Evolutionary conservation across 371 early-diverging fungal species (phyloP), one percentile per base, ranked within the genome.

Genomic region (Mucor velutinosus): DNA sequence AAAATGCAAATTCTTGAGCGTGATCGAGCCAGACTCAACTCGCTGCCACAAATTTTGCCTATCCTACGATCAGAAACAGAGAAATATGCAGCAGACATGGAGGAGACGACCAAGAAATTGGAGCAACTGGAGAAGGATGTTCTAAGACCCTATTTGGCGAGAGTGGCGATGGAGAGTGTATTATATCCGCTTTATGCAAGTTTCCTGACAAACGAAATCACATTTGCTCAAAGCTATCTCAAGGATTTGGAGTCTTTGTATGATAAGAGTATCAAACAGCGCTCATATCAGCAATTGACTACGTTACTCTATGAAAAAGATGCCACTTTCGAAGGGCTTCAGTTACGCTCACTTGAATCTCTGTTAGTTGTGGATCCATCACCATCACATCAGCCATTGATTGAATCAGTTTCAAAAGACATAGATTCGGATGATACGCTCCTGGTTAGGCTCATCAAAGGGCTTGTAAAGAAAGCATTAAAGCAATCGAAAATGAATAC

Each of bases 21-120:
- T 17, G 69, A 71, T 12, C 33, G 27, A 27, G 27, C 37, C 3
- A 72, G 37, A n/a, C 12, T 68, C 21, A 72, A 72, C 30, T 30
- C 58, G 1, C 51, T 72, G 29, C 69, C 72, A n/a, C 64, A 72
- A 23, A 33, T 63, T 7, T 17, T 63, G 27, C 65, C 72, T 6
- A 64, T 69, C 7, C 17, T 75, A 12, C 62, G 27, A 62, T 56
- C 69, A 14, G 57, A 67, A 2, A 73, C 60, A n/a, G 62, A 73
- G 5, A 41, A 5, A 3, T 58, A 51, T 53, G 6, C 19, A 7
- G 11, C 47, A 45, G 41, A 62, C 17, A 73, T 73, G 51, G 32
- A 62, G 45, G 19, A 55, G 1, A 47, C 56, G 6, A 55, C 53
- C 8, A 45, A 45, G 15, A 27, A 45, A 15, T 30, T 69, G 6